Evolutionary conservation across 2,329 filamentous ascomycete species (phyloP).

Genomic region (Paracoccidioides lutzii): DNA sequence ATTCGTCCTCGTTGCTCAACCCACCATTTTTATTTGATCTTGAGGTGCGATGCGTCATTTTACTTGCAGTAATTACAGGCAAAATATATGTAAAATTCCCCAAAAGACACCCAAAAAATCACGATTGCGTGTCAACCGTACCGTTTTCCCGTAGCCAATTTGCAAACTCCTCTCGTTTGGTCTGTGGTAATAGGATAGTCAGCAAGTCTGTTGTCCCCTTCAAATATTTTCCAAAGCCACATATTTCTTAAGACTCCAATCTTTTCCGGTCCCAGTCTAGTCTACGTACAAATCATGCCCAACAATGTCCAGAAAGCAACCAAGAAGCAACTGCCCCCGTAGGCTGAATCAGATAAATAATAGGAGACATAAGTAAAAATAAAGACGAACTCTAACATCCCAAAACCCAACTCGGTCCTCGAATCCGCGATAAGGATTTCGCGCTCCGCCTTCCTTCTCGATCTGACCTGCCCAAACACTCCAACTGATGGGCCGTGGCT

Average conservation of each 20-base stretch:
- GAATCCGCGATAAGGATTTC: conserved; percentile 66
- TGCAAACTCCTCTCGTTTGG: conserved; percentile 61
- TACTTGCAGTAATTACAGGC: neutral
- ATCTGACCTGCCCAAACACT: conserved; percentile 62
- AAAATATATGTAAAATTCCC: neutral
- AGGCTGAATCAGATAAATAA: neutral
- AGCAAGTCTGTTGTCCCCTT: conserved; percentile 8
- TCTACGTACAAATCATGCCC: too few relatives aligned
- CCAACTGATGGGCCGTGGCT: conserved; percentile 77
- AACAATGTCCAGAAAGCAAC: too few relatives aligned
- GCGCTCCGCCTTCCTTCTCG: conserved; percentile 52
- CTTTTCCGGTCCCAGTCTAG: too few relatives aligned
- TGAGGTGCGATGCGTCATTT: neutral
- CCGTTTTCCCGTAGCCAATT: conserved; percentile 49
- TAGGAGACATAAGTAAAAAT: conserved; percentile 1
- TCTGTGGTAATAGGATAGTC: conserved; percentile 21
- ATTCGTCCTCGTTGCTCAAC: neutral
- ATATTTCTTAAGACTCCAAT: too few relatives aligned
- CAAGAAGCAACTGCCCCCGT: neutral
- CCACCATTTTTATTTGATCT: neutral
- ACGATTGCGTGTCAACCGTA: conserved; percentile 14
- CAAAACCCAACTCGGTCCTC: conserved; percentile 76
- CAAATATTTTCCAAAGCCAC: neutral
- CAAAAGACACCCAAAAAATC: neutral
- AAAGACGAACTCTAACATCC: conserved; percentile 58